Base-by-base conservation (phyloP, 345 rosid genomes). In the Cardamine occulta region DNA sequence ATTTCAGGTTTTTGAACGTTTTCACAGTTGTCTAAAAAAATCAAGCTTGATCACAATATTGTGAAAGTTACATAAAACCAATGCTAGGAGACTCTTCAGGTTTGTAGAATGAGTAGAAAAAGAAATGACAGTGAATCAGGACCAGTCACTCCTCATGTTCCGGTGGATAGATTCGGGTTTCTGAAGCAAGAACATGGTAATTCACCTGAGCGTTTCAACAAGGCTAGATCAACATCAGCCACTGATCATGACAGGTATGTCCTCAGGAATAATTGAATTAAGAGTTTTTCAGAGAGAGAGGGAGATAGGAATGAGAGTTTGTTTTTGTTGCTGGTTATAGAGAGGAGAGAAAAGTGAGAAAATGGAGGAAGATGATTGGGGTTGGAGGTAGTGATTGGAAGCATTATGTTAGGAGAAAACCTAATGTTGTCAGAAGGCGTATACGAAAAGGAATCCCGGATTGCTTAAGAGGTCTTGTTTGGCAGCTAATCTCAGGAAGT, bases 281-380 rank as follows among this genome's bases (percentile, higher is more conserved):
- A n/a, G 15, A 13, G 6, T 15, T 52, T 18, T 7, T 24, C 17
- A 5, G 2, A 18, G 42, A 44, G 39, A 24, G 21, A 28, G 35
- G 10, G 2, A 63, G 63, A 6, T 40, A 0, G 12, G 26, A 49
- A 56, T 26, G 26, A 28, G 42, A 29, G 52, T 68, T 51, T 58
- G 28, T 44, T 59, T 29, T 60, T 77, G 73, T 56, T 72, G 61
- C 21, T 74, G 42, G 34, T 7, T 57, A 69, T 74, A 94, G 99
- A 82, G 97, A 95, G 67, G 92, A 88, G 82, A 88, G 97, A 84
- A 90, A 83, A 62, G 78, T 90, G 64, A 84, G 91, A 64, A 92
- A 90, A 82, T 95, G 99, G 97, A 90, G 99, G 88, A 95, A 90
- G 85, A 95, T 92, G 97, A 92, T 95, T 79, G 99, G 99, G 24